phyloP scores from a whole-genome alignment of 768 basidiomycete genomes.

The Rhizopogon vesiculosus region DNA sequence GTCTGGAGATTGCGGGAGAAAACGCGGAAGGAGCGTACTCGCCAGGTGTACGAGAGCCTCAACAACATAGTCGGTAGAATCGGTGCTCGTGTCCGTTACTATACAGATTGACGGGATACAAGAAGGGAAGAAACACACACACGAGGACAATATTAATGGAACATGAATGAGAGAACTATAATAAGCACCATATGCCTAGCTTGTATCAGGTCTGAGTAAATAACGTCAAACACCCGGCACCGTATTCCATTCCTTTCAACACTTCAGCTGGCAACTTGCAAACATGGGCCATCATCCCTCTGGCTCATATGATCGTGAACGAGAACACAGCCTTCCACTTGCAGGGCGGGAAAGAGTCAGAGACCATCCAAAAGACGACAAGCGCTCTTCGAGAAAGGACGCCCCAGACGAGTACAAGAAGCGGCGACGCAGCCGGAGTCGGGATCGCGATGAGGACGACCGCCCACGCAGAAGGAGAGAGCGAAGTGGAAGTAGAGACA shows the following conservation, averaged over 20 bases:
- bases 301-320: conserved; percentile 35
- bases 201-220: neutral
- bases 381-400: conserved; percentile 26
- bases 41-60: conserved; percentile 17
- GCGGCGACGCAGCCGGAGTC: conserved; percentile 27
- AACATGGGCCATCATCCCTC: conserved; percentile 44
- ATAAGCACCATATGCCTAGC: neutral
- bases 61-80: conserved; percentile 12
- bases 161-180: neutral
- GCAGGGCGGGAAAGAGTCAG: neutral
- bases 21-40: conserved; percentile 21
- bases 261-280: neutral
- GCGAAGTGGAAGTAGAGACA: conserved; percentile 13
- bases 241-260: neutral
- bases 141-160: neutral
- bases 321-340: conserved; percentile 26
- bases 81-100: no score
- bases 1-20: conserved; percentile 44
- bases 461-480: conserved; percentile 24
- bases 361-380: conserved; percentile 21
- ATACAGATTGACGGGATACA: neutral
- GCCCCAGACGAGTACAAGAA: conserved; percentile 23
- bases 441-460: conserved; percentile 28
- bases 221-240: neutral
- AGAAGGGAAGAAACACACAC: neutral